Evolutionary conservation across 495 filamentous ascomycete genomes (phyloP).

Genomic region (Trichocladium uniseriatum): DNA sequence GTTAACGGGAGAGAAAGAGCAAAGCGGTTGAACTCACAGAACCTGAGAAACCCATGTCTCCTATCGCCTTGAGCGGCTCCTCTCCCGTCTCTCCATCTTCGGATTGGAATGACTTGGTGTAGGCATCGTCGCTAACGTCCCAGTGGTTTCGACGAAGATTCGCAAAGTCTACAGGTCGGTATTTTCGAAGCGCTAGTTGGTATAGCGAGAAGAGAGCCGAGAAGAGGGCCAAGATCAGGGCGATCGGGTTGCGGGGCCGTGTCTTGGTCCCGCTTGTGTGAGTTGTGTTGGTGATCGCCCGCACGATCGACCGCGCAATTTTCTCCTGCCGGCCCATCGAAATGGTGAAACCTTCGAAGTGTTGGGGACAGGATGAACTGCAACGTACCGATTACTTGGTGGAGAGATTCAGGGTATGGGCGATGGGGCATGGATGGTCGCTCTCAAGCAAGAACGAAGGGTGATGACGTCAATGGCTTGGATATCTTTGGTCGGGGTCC

Average conservation of each 20-base stretch:
- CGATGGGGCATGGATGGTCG: too few species aligned
- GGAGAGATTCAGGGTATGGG: too few species aligned
- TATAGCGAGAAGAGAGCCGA: conserved; percentile 32
- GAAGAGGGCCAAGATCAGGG: conserved; percentile 21
- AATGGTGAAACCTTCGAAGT: too few species aligned
- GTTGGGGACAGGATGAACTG: background rate
- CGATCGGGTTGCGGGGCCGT: conserved; percentile 10
- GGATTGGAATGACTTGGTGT: conserved; percentile 19
- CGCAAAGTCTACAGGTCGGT: conserved; percentile 32
- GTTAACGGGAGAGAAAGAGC: too few species aligned
- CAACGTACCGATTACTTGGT: too few species aligned
- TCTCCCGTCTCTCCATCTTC: conserved; percentile 6
- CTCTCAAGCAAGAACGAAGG: too few species aligned
- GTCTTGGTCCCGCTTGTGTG: conserved; percentile 10
- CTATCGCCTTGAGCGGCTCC: conserved; percentile 23
- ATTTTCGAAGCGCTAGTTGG: conserved; percentile 28
- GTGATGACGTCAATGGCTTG: too few species aligned
- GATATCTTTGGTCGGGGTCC: too few species aligned
- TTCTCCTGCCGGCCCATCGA: conserved; percentile 22
- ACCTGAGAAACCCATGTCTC: conserved; percentile 30
- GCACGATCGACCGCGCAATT: conserved; percentile 29
- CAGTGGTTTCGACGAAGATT: conserved; percentile 25
- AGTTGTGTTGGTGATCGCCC: conserved; percentile 27
- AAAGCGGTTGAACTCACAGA: conserved; percentile 13
- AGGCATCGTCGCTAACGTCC: conserved; percentile 21